Evolutionary conservation across 2,329 filamentous ascomycete genomes (phyloP), one percentile per base, ranked within the genome.

Genomic region (Talaromyces piceae): DNA sequence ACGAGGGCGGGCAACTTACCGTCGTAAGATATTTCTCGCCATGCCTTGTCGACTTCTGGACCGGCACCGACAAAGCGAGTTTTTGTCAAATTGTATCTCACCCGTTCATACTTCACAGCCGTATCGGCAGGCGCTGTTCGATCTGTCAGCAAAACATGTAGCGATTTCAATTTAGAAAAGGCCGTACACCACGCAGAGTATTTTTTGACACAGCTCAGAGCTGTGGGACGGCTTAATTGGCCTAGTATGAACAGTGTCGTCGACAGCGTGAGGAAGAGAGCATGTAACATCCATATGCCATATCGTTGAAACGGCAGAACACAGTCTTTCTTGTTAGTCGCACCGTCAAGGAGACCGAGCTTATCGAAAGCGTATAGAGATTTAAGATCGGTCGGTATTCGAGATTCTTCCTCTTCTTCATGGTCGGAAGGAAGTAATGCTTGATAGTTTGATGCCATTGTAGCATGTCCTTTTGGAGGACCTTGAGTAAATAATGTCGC

Each of bases 11-110:
- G 6, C 6, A 30, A 30, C 27, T 30, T 30, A 9, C 27, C 13
- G 28, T 51, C 49, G 12, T 51, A 51, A 8, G 49, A 51, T 3
- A 51, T 51, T n/a, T 51, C 49, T n/a, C 49, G 39, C 49, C 49
- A 51, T 4, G 41, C 49, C 18, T 30, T 25, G 31, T 51, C 49
- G 30, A 51, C 43, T 12, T 51, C 43, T 5, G 49, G 49, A 13
- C 49, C 49, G 28, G 37, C 39, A 27, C 49, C 49, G 3, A 51
- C 41, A 18, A 45, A 51, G 9, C n/a, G 12, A 5, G n/a, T 18
- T 18, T n/a, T 51, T 20, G 49, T 51, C 23, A 51, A 23, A 20
- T 51, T 51, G 41, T 51, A 51, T 13, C 26, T 39, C n/a, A 51
- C 30, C 4, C 45, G 16, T 5, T 41, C 39, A 28, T 51, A 51